Evolutionary conservation across 176 grass and related monocot species (phyloP), one percentile per base, ranked within the genome.

Genomic region (Lolium rigidum): DNA sequence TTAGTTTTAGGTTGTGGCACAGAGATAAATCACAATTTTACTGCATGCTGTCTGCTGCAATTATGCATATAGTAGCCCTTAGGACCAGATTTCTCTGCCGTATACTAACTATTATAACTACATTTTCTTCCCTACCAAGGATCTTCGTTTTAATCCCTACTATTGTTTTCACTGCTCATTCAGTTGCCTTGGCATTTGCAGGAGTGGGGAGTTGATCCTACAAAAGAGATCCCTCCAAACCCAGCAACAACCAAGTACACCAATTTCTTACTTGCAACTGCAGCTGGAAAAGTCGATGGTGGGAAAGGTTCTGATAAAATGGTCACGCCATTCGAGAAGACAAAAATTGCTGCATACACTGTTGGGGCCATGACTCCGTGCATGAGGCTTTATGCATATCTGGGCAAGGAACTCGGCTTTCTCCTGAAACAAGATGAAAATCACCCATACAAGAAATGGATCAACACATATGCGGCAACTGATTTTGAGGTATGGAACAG

Each of bases 251-350:
- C 86, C 51, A 98, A 92, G 87, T 98, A 98, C 74, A 95, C 84
- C 46, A 87, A 96, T 83, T 98, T 98, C 83, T 86, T 95, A 60
- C 90, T 94, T 86, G 97, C 86, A 59, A 98, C 94, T 59, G 94
- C 90, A 35, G 87, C 97, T 72, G 97, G 97, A 75, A 98, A 96
- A 85, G 84, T 98, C 21, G 88, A 98, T 82, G 91, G 87, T 61
- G 87, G 88, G 44, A 96, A 98, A 94, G 92, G 82, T 76, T 91
- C 93, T 84, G 74, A 89, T 52, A 94, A 89, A 91, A 98, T 98
- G 84, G 97, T 87, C 52, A 98, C 97, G 28, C 94, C 97, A 80
- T 98, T 98, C 66, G 97, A 98, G 89, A 98, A 94, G 87, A 98
- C 94, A 67, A 98, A 95, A 90, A 92, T 98, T 88, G 92, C 97